Conservation (phyloP, 2,329 filamentous ascomycete species). For the Alternaria solani region DNA sequence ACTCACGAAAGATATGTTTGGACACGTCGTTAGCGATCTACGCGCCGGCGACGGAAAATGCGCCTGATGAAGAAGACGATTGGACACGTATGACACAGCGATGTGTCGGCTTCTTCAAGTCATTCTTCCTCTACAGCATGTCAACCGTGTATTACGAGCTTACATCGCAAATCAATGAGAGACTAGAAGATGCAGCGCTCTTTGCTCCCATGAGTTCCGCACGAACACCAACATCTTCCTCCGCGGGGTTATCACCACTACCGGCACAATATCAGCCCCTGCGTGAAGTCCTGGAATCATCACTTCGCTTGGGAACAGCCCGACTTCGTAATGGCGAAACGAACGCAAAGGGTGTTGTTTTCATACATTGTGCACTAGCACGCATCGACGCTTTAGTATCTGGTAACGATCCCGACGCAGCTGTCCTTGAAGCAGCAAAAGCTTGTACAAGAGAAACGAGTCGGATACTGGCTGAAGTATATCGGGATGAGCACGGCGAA, state of each 20-base stretch:
- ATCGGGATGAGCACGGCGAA: conserved; percentile 30
- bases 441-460: conserved; percentile 18
- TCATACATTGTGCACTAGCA: conserved; percentile 29
- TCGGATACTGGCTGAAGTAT: conserved; percentile 26
- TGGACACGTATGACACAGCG: conserved; percentile 29
- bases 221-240: conserved; percentile 6
- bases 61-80: conserved; percentile 29
- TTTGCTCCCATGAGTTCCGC: background rate
- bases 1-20: conserved; percentile 57
- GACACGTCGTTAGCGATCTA: conserved; percentile 46
- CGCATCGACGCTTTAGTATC: conserved; percentile 35
- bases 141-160: conserved; percentile 38
- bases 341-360: conserved; percentile 36
- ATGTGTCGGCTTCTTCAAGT: conserved; percentile 37
- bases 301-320: conserved; percentile 14
- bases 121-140: conserved; percentile 31
- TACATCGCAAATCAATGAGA: conserved; percentile 29
- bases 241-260: background rate
- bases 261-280: conserved; percentile 25
- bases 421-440: conserved; percentile 32
- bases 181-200: background rate
- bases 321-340: conserved; percentile 37
- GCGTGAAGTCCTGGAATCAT: conserved; percentile 16
- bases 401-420: conserved; percentile 23
- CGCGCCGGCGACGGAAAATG: conserved; percentile 20